phyloP scores from a whole-genome alignment of 2,329 filamentous ascomycete species.

The Rachicladosporium sp. region DNA sequence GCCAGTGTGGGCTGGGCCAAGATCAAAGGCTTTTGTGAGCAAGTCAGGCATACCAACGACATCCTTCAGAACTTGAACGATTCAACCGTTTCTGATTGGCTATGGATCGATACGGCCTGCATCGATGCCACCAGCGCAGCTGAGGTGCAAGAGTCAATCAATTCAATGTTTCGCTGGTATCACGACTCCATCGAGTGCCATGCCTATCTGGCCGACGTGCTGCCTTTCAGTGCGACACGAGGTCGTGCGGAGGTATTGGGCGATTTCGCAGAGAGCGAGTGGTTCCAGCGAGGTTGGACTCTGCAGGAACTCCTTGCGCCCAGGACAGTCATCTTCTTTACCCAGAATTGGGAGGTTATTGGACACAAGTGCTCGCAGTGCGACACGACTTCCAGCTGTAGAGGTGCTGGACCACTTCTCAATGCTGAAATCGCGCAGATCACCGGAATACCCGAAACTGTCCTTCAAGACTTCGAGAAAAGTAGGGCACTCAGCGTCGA shows the following conservation, averaged over 20 bases:
- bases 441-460: conserved; percentile 16
- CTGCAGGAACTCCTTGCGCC: not conserved
- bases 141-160: not conserved
- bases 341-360: not conserved
- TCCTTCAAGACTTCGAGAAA: conserved; percentile 5
- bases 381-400: not conserved
- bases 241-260: too few species aligned
- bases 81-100: not conserved
- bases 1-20: not conserved
- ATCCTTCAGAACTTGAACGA: not conserved
- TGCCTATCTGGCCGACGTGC: not conserved
- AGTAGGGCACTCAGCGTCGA: too few species aligned
- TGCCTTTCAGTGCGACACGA: not conserved
- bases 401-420: conserved; percentile 1
- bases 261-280: not conserved
- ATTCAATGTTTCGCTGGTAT: not conserved
- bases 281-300: not conserved
- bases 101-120: not conserved
- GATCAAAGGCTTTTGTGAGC: not conserved
- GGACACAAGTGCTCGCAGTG: not conserved
- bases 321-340: not conserved
- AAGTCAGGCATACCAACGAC: too few species aligned
- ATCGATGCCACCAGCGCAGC: not conserved
- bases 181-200: not conserved
- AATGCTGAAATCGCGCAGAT: conserved; percentile 8